Conservation (phyloP, 2,329 filamentous ascomycete species). For the Xylariales sp. region DNA sequence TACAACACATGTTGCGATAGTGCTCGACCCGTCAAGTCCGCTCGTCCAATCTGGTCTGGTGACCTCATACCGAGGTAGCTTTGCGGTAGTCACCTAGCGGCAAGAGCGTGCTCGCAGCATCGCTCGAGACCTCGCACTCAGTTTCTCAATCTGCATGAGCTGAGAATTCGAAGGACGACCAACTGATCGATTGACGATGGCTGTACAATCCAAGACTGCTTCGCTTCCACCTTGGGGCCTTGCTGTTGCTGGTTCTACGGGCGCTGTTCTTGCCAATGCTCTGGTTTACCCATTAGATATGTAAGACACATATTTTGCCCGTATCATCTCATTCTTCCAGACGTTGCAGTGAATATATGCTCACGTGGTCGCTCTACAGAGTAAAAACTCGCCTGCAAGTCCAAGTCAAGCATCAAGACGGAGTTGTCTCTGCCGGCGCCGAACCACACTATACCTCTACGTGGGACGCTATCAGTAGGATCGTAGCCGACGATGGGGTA, state of each 20-base stretch:
- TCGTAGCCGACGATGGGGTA: slow-evolving; percentile 74
- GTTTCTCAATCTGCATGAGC: too few species aligned
- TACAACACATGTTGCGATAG: background rate
- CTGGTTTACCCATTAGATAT: slow-evolving; percentile 96
- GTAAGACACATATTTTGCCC: slow-evolving; percentile 48
- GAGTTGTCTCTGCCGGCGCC: slow-evolving; percentile 37
- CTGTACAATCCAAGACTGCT: slow-evolving; percentile 58
- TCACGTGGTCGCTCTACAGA: slow-evolving; percentile 39
- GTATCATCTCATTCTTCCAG: background rate
- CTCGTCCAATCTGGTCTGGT: background rate
- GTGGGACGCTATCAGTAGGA: slow-evolving; percentile 82
- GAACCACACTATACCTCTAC: slow-evolving; percentile 79
- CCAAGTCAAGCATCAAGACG: slow-evolving; percentile 67
- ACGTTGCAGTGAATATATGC: slow-evolving; percentile 6
- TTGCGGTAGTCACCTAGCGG: background rate
- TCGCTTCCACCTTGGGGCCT: slow-evolving; percentile 86
- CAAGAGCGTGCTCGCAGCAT: background rate
- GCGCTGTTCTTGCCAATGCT: slow-evolving; percentile 90
- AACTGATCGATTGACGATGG: too few species aligned
- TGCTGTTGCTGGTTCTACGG: slow-evolving; percentile 86
- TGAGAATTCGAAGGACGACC: too few species aligned
- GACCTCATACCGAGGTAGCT: slow-evolving; percentile 10
- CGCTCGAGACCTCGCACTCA: background rate
- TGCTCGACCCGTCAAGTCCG: background rate
- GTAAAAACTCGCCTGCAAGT: slow-evolving; percentile 97